These are phyloP conservation scores for Colletotrichum horii DNA, from an alignment of 2,329 filamentous ascomycete genomes.

Conservation along the genomic window DNA sequence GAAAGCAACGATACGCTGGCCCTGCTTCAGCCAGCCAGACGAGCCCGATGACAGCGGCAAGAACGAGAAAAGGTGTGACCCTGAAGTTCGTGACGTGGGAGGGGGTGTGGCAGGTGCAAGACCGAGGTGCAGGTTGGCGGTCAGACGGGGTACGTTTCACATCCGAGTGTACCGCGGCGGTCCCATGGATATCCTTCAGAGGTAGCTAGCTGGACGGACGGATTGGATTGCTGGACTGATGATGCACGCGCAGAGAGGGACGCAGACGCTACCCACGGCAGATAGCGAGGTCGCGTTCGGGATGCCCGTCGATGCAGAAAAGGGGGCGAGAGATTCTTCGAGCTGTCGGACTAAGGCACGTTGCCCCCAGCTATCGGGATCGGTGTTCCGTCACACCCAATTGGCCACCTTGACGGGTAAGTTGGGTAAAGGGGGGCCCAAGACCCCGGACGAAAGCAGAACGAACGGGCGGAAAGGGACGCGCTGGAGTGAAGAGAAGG, in stretches of 20 bases:
- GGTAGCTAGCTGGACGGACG: not conserved
- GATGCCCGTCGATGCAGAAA: not conserved
- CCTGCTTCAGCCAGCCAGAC: not conserved
- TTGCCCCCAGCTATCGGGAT: not conserved
- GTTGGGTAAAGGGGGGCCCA: not conserved
- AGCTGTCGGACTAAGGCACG: not conserved
- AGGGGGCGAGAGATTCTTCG: constrained; percentile 1
- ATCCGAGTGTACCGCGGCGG: not conserved
- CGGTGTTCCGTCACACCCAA: constrained; percentile 1
- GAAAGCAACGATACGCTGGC: not conserved
- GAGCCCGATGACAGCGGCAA: not conserved
- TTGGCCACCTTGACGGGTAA: constrained; percentile 1
- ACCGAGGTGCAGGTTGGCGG: not conserved
- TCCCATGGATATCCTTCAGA: not conserved
- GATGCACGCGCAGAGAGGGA: not conserved
- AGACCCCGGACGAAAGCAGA: not conserved
- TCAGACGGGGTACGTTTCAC: constrained; percentile 10
- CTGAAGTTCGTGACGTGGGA: not conserved
- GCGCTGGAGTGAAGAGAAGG: not conserved
- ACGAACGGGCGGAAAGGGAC: not conserved
- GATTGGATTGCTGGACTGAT: not conserved
- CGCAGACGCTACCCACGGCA: not conserved
- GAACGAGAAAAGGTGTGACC: not conserved
- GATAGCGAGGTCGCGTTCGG: not conserved
- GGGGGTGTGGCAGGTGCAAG: not conserved